Conservation (phyloP, 176 grass and related monocot genomes). For the Lolium rigidum region DNA sequence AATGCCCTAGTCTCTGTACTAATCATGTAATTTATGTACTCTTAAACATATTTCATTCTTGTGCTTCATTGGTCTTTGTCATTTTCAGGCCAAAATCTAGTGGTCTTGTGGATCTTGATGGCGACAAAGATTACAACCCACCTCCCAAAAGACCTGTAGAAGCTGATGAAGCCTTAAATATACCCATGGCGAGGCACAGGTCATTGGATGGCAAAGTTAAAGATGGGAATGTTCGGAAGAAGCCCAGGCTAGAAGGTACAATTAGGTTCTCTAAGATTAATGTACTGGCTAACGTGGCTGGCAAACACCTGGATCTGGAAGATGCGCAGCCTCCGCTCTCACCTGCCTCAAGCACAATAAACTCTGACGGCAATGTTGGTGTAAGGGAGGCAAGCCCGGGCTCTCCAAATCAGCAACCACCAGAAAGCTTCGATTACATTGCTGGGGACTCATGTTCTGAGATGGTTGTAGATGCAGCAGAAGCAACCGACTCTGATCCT, state of each 20-base stretch:
- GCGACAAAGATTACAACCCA: constrained; percentile 53
- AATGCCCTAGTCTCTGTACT: constrained; percentile 20
- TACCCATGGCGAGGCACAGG: constrained; percentile 43
- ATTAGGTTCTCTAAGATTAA: constrained; percentile 28
- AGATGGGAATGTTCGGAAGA: constrained; percentile 46
- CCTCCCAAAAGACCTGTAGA: constrained; percentile 52
- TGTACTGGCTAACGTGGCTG: background rate
- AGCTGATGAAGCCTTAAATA: constrained; percentile 41
- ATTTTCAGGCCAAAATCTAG: constrained; percentile 59
- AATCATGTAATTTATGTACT: constrained; percentile 35
- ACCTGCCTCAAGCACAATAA: constrained; percentile 16
- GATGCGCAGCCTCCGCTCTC: background rate
- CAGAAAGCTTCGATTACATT: constrained; percentile 35
- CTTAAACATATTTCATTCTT: constrained; percentile 3
- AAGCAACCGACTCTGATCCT: constrained; percentile 44
- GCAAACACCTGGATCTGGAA: constrained; percentile 6
- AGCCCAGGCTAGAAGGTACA: constrained; percentile 48
- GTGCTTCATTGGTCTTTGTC: constrained; percentile 38
- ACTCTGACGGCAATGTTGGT: constrained; percentile 41
- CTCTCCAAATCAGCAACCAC: constrained; percentile 39
- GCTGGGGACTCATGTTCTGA: constrained; percentile 37
- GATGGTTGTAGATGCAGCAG: constrained; percentile 37
- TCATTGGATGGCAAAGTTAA: constrained; percentile 37
- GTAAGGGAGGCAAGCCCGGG: constrained; percentile 38
- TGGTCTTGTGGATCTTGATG: constrained; percentile 62